A percentile compares a stretch with the other conserved stretches of the same genome.
These are phyloP conservation scores for Ampelomyces quisqualis DNA, from an alignment of 2,329 filamentous ascomycete genomes.

Conservation along the genomic window DNA sequence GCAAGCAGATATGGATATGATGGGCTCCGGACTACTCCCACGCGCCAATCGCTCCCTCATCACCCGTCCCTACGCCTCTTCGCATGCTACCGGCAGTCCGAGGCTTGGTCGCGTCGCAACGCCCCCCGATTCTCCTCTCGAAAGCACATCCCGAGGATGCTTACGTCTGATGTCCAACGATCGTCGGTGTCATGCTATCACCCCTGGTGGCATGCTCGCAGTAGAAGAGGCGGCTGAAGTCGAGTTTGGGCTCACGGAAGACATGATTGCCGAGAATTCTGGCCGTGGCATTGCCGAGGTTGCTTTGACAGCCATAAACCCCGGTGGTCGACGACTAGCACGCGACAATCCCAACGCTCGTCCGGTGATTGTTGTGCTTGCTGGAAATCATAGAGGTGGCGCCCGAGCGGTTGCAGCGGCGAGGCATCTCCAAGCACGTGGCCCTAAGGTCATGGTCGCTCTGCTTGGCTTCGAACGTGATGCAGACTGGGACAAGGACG, in stretches of 20 bases:
- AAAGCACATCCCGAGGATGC: constrained; percentile 30
- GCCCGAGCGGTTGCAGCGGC: constrained; percentile 81
- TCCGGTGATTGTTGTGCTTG: constrained; percentile 72
- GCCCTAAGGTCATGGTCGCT: constrained; percentile 76
- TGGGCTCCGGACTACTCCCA: constrained; percentile 33
- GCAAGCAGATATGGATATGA: constrained; percentile 40
- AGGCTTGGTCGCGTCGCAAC: constrained; percentile 36
- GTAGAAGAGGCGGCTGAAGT: constrained; percentile 88
- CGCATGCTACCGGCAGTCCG: constrained; percentile 41
- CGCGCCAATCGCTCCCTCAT: constrained; percentile 37
- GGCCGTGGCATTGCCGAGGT: constrained; percentile 86
- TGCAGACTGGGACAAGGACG: constrained; percentile 74
- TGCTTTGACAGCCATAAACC: constrained; percentile 65
- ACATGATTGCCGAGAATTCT: constrained; percentile 89
- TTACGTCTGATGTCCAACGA: constrained; percentile 58
- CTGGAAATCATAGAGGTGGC: constrained; percentile 91
- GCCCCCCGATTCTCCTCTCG: constrained; percentile 42
- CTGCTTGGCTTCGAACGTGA: constrained; percentile 83
- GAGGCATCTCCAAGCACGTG: constrained; percentile 82
- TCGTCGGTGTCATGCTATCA: constrained; percentile 58
- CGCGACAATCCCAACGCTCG: constrained; percentile 50
- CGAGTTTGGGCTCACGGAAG: constrained; percentile 82
- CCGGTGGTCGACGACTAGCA: constrained; percentile 59
- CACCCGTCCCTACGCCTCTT: constrained; percentile 40
- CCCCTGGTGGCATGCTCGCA: constrained; percentile 82